A percentile compares a stretch with the other conserved stretches of the same genome.
These are phyloP conservation scores for Linum usitatissimum DNA, from an alignment of 345 rosid genomes.

Conservation along the genomic window DNA sequence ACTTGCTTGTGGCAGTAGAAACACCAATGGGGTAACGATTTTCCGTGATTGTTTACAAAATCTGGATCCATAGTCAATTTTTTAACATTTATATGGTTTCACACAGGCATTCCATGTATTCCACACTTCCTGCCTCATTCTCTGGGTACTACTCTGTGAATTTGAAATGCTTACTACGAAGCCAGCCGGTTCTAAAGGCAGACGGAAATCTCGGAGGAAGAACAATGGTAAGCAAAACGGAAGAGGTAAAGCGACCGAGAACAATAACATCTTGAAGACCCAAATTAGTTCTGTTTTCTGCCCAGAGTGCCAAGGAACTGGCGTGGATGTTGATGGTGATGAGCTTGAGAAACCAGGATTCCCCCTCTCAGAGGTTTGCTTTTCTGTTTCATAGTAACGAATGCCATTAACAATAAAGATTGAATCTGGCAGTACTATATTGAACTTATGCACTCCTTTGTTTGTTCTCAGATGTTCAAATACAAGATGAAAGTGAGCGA, in stretches of 20 bases:
- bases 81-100: neutral
- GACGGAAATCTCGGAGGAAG: conserved; percentile 46
- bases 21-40: conserved; percentile 54
- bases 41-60: neutral
- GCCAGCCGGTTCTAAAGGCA: conserved; percentile 29
- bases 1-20: conserved; percentile 73
- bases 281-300: conserved; percentile 59
- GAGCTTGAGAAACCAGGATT: conserved; percentile 48
- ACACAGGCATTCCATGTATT: conserved; percentile 72
- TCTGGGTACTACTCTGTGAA: conserved; percentile 86
- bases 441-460: neutral
- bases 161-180: conserved; percentile 41
- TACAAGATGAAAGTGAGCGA: conserved; percentile 62
- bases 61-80: neutral
- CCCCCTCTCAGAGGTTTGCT: conserved; percentile 70
- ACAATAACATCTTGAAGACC: conserved; percentile 19
- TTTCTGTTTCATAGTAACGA: conserved; percentile 4
- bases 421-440: too few relatives aligned
- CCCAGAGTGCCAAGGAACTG: conserved; percentile 95
- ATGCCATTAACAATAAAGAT: neutral
- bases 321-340: conserved; percentile 42
- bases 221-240: conserved; percentile 31
- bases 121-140: conserved; percentile 82
- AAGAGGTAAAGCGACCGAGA: conserved; percentile 22
- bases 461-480: conserved; percentile 52